Percentiles rank a stretch among this genome's conserved stretches.
These are phyloP conservation scores for Amylocystis lapponica DNA, from an alignment of 768 basidiomycete species.

Conservation along the genomic window DNA sequence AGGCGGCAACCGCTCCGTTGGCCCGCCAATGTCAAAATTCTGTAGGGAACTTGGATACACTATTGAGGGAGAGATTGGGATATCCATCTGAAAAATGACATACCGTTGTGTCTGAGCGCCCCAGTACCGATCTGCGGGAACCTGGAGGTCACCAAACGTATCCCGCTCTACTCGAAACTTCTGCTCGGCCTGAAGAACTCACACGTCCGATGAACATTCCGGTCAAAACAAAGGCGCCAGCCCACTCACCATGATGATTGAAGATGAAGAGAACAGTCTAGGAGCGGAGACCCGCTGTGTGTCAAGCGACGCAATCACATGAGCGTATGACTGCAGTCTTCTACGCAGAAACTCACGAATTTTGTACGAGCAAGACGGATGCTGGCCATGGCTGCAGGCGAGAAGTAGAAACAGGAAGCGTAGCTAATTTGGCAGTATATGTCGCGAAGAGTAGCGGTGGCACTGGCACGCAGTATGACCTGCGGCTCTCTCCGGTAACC, in stretches of 20 bases:
- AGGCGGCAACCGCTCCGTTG: slow-evolving; percentile 85
- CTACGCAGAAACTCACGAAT: slow-evolving; percentile 14
- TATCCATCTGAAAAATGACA: slow-evolving; percentile 7
- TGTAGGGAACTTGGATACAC: slow-evolving; percentile 64
- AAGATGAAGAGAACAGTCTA: slow-evolving; percentile 28
- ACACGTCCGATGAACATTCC: background rate
- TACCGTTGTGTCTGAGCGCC: slow-evolving; percentile 97
- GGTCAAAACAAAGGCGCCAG: background rate
- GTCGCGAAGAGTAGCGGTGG: background rate
- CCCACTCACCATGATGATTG: slow-evolving; percentile 30
- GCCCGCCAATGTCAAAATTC: slow-evolving; percentile 98
- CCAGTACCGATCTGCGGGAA: slow-evolving; percentile 89
- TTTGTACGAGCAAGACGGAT: slow-evolving; percentile 21
- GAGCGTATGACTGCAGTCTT: slow-evolving; percentile 10
- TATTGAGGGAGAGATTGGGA: background rate
- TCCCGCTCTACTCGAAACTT: slow-evolving; percentile 78
- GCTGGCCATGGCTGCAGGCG: slow-evolving; percentile 20
- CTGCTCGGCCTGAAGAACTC: slow-evolving; percentile 35
- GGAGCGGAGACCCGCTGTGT: slow-evolving; percentile 7
- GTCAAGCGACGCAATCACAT: slow-evolving; percentile 25
- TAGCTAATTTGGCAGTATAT: background rate
- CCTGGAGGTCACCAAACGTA: slow-evolving; percentile 93
- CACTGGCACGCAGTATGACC: too few relatives aligned
- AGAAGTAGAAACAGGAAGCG: background rate
- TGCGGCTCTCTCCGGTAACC: slow-evolving; percentile 4